Percentiles rank a stretch among this genome's conserved stretches.
phyloP scores from a whole-genome alignment of 371 early-diverging fungal genomes.

The Paramicrosporidium saccamoebae region DNA sequence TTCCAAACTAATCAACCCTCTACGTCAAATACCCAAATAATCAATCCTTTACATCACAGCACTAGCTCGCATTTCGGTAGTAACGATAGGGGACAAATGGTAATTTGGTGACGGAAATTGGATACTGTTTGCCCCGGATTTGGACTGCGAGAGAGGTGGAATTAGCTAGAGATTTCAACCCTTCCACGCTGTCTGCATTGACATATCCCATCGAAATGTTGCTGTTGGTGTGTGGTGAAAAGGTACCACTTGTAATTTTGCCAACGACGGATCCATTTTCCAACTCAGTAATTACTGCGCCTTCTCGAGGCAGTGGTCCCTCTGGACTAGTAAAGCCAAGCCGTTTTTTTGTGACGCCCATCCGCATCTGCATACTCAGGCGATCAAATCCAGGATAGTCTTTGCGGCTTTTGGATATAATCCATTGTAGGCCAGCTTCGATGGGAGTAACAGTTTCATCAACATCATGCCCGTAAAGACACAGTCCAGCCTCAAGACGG shows the following conservation, averaged over 20 bases:
- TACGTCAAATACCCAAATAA: too few species aligned
- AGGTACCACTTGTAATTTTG: conserved; percentile 63
- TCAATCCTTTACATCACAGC: too few species aligned
- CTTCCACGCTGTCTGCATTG: too few species aligned
- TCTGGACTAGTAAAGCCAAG: background rate
- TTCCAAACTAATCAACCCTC: too few species aligned
- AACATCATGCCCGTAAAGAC: conserved; percentile 81
- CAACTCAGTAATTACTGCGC: conserved; percentile 2
- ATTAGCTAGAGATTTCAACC: conserved; percentile 42
- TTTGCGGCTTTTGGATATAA: conserved; percentile 65
- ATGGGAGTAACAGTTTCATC: conserved; percentile 67
- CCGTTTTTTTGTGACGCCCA: conserved; percentile 8
- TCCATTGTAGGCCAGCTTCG: conserved; percentile 79
- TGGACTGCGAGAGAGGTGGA: conserved; percentile 57
- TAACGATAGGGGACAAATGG: conserved; percentile 69
- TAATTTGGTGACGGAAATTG: conserved; percentile 63
- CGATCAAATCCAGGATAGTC: conserved; percentile 42
- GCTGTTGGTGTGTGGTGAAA: conserved; percentile 63
- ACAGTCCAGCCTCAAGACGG: conserved; percentile 81
- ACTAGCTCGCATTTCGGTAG: too few species aligned
- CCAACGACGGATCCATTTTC: conserved; percentile 10
- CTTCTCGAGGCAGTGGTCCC: conserved; percentile 6
- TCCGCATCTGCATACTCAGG: conserved; percentile 22
- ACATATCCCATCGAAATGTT: conserved; percentile 94
- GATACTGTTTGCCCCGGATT: conserved; percentile 46